These are phyloP conservation scores for Pugionium cornutum DNA, from an alignment of 345 rosid species.

Conservation along the genomic window DNA sequence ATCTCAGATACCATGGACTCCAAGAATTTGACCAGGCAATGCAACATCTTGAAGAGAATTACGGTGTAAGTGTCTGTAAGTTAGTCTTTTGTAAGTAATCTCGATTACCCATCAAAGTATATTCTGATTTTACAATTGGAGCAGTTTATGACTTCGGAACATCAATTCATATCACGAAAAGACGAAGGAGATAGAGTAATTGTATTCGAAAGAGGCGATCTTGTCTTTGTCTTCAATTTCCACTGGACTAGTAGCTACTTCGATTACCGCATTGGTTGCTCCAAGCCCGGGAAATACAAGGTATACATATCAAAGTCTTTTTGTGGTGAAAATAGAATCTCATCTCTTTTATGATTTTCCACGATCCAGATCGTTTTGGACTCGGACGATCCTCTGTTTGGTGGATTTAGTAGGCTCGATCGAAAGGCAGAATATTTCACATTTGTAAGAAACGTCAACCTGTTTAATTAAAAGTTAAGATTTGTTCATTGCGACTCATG, in stretches of 20 bases:
- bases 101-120: background rate
- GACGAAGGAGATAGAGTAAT: constrained; percentile 76
- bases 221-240: constrained; percentile 89
- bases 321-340: background rate
- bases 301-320: constrained; percentile 42
- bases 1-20: constrained; percentile 77
- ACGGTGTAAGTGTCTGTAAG: constrained; percentile 62
- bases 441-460: constrained; percentile 51
- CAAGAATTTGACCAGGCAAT: constrained; percentile 96
- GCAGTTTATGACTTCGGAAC: constrained; percentile 93
- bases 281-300: constrained; percentile 89
- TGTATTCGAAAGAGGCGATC: constrained; percentile 85
- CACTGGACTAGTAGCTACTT: constrained; percentile 89
- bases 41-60: constrained; percentile 83
- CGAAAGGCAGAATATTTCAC: constrained; percentile 69
- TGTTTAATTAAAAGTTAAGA: no score
- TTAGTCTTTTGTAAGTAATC: background rate
- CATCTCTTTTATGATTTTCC: background rate
- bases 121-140: background rate
- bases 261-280: constrained; percentile 81
- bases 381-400: constrained; percentile 79
- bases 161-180: constrained; percentile 80
- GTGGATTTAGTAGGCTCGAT: constrained; percentile 68
- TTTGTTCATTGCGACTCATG: background rate
- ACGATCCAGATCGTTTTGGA: constrained; percentile 69